phyloP scores from a whole-genome alignment of 2,329 filamentous ascomycete genomes.

The Claviceps sorghi region DNA sequence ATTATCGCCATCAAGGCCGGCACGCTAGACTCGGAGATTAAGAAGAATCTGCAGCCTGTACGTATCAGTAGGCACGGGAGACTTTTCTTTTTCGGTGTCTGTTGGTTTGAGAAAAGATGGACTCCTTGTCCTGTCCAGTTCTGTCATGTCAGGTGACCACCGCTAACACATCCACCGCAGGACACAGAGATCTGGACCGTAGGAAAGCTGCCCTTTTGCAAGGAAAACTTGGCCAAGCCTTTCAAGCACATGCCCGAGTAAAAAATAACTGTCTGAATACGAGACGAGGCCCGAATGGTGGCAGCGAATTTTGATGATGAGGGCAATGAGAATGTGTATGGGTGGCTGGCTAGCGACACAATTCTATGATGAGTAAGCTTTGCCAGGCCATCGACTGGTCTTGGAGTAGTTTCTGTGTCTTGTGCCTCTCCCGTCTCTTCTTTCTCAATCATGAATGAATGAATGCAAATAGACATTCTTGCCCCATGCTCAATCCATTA shows the following conservation, averaged over 20 bases:
- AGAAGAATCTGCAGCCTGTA: slow-evolving; percentile 53
- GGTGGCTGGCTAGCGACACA: too few species aligned
- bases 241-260: slow-evolving; percentile 51
- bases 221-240: slow-evolving; percentile 47
- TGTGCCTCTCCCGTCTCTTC: too few species aligned
- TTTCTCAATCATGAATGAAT: too few species aligned
- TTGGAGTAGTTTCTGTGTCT: background rate
- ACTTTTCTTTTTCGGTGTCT: background rate
- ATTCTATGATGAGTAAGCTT: too few species aligned
- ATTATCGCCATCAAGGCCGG: slow-evolving; percentile 58
- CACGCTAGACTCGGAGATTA: slow-evolving; percentile 46
- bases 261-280: slow-evolving; percentile 1
- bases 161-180: slow-evolving; percentile 17
- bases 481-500: too few species aligned
- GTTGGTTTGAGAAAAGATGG: too few species aligned
- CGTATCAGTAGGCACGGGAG: slow-evolving; percentile 11
- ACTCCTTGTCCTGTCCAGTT: too few species aligned
- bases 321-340: background rate
- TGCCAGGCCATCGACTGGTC: background rate
- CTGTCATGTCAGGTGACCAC: background rate
- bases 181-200: slow-evolving; percentile 57
- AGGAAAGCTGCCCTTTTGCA: slow-evolving; percentile 55
- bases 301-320: background rate
- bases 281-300: too few species aligned
- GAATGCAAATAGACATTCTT: too few species aligned